Evolutionary conservation across 805 yeast genomes (phyloP).

Genomic region (Maudiozyma serrabonitensis): DNA sequence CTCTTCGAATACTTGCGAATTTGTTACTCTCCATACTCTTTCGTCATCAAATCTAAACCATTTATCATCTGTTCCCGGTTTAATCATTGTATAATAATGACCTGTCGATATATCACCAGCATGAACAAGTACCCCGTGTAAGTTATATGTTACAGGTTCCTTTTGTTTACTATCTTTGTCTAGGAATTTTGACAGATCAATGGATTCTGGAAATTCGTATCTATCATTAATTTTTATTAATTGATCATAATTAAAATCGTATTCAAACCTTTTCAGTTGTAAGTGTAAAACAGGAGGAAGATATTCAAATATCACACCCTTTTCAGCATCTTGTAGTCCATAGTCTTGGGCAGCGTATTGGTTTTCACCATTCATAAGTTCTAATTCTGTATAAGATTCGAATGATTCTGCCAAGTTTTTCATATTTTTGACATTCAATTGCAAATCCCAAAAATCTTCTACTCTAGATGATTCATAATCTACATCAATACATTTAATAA

Average conservation of each 20-base stretch:
- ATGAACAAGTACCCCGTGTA: conserved; percentile 93
- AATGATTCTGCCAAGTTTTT: conserved; percentile 65
- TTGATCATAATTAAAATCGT: conserved; percentile 81
- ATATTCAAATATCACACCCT: conserved; percentile 85
- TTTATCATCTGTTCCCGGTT: conserved; percentile 55
- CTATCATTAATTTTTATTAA: conserved; percentile 87
- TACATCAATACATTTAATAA: conserved; percentile 83
- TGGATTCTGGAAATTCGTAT: conserved; percentile 75
- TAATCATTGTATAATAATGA: conserved; percentile 90
- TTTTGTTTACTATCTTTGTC: conserved; percentile 37
- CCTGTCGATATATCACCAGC: conserved; percentile 94
- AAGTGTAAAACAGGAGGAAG: conserved; percentile 91
- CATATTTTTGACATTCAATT: conserved; percentile 82
- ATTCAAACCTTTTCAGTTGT: conserved; percentile 90
- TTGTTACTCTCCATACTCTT: conserved; percentile 78
- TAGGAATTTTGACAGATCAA: conserved; percentile 72
- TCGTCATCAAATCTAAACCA: conserved; percentile 97
- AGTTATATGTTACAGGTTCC: conserved; percentile 42
- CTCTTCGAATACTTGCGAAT: conserved; percentile 78
- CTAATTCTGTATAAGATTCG: conserved; percentile 78
- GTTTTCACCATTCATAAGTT: conserved; percentile 86
- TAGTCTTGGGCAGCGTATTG: conserved; percentile 84
- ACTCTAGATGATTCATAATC: conserved; percentile 84
- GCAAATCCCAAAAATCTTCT: conserved; percentile 98
- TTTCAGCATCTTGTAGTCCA: conserved; percentile 92